phyloP scores from a whole-genome alignment of 768 basidiomycete genomes.

The Pisolithus sp. region DNA sequence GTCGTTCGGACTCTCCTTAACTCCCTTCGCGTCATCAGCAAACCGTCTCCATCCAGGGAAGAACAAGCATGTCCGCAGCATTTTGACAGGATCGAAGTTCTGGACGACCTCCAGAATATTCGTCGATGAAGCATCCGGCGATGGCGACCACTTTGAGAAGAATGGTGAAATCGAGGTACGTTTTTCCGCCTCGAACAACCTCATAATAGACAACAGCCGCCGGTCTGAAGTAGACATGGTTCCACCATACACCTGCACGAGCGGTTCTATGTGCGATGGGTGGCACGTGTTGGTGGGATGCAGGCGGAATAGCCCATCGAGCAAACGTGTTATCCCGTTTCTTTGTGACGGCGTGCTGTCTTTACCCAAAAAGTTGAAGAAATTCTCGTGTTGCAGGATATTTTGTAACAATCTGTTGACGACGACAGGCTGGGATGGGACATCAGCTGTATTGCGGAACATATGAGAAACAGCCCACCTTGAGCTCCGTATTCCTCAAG shows the following conservation, averaged over 20 bases:
- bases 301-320: conserved; percentile 63
- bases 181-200: conserved; percentile 68
- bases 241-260: conserved; percentile 69
- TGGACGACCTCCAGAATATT: conserved; percentile 60
- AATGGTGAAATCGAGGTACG: conserved; percentile 59
- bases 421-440: conserved; percentile 48
- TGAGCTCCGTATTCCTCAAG: conserved; percentile 43
- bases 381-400: conserved; percentile 62
- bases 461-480: conserved; percentile 39
- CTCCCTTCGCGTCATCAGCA: conserved; percentile 27
- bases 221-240: conserved; percentile 62
- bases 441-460: background rate
- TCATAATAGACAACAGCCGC: conserved; percentile 66
- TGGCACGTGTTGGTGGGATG: conserved; percentile 85
- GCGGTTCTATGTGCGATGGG: conserved; percentile 71
- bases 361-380: conserved; percentile 42
- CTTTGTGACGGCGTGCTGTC: conserved; percentile 26
- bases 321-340: conserved; percentile 45
- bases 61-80: conserved; percentile 63
- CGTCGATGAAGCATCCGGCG: conserved; percentile 35
- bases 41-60: conserved; percentile 65
- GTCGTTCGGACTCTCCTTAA: conserved; percentile 24
- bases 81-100: conserved; percentile 57
- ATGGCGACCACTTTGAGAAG: conserved; percentile 59
- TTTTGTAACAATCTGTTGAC: conserved; percentile 73